Evolutionary conservation across 768 basidiomycete species (phyloP).

Genomic region (Lactarius trivialis): DNA sequence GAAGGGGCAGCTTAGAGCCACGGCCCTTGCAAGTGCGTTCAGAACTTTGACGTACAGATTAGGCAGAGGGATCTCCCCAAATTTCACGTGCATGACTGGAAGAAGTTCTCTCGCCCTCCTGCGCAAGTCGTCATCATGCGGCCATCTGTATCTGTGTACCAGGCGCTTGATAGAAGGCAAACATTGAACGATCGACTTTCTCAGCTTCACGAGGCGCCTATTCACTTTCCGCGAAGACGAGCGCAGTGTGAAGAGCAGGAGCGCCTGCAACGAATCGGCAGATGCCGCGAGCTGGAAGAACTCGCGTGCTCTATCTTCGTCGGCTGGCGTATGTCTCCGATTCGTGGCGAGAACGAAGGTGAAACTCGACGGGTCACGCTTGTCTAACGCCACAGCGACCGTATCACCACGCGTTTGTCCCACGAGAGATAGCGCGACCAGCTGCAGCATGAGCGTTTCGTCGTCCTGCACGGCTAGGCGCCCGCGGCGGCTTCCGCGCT

Average conservation of each 20-base stretch:
- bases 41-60: slow-evolving; percentile 13
- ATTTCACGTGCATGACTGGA: slow-evolving; percentile 8
- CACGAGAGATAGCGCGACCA: slow-evolving; percentile 18
- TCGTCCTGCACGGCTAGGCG: slow-evolving; percentile 14
- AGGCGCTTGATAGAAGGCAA: slow-evolving; percentile 12
- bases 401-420: slow-evolving; percentile 18
- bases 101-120: slow-evolving; percentile 15
- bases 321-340: slow-evolving; percentile 1
- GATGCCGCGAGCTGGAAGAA: slow-evolving; percentile 14
- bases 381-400: slow-evolving; percentile 19
- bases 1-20: background rate
- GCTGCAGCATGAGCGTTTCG: slow-evolving; percentile 17
- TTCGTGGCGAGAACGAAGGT: slow-evolving; percentile 19
- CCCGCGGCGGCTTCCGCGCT: slow-evolving; percentile 8
- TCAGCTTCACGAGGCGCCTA: slow-evolving; percentile 13
- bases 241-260: slow-evolving; percentile 4
- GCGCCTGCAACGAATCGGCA: slow-evolving; percentile 6
- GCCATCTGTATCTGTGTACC: slow-evolving; percentile 12
- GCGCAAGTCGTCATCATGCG: slow-evolving; percentile 8
- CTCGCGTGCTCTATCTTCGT: slow-evolving; percentile 13
- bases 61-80: slow-evolving; percentile 7
- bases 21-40: slow-evolving; percentile 5
- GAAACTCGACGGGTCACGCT: slow-evolving; percentile 9
- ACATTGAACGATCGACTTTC: slow-evolving; percentile 6
- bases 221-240: slow-evolving; percentile 16